Conservation (phyloP, 768 basidiomycete genomes). For the Lyophyllum atratum region DNA sequence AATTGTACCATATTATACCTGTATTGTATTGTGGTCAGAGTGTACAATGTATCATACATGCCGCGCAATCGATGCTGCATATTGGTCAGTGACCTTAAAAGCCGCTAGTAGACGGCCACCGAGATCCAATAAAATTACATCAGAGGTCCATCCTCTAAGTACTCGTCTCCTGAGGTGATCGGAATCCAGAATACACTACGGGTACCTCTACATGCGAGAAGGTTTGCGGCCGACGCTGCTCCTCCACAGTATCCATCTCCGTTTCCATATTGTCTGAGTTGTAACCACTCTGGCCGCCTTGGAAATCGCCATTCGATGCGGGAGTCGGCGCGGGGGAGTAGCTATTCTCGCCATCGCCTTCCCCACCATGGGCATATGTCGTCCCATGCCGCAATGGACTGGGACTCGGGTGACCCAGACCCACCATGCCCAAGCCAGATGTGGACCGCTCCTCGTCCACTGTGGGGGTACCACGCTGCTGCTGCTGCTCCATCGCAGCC, state of each 20-base stretch:
- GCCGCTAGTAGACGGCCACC: no score
- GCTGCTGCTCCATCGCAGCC: constrained; percentile 22
- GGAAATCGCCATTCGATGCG: constrained; percentile 50
- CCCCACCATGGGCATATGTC: constrained; percentile 36
- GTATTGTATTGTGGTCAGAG: background rate
- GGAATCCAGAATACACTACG: constrained; percentile 2
- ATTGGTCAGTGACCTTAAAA: background rate
- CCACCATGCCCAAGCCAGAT: constrained; percentile 5
- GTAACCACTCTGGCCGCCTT: constrained; percentile 55
- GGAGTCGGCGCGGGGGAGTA: constrained; percentile 55
- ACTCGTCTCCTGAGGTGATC: constrained; percentile 9
- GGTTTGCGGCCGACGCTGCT: background rate
- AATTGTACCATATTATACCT: background rate
- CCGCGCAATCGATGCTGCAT: background rate
- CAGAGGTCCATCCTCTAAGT: background rate
- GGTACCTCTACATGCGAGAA: constrained; percentile 6
- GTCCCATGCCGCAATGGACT: constrained; percentile 47
- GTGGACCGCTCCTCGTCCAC: constrained; percentile 24
- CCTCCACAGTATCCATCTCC: constrained; percentile 31
- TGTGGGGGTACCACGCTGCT: constrained; percentile 16
- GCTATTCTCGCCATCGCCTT: constrained; percentile 34
- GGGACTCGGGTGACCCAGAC: constrained; percentile 37
- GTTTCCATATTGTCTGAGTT: constrained; percentile 49
- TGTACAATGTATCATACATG: background rate
- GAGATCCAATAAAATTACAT: no score